A percentile compares a stretch with the other conserved stretches of the same genome.
Evolutionary conservation across 2,329 filamentous ascomycete genomes (phyloP).

Genomic region (Ophiocordyceps sinensis): DNA sequence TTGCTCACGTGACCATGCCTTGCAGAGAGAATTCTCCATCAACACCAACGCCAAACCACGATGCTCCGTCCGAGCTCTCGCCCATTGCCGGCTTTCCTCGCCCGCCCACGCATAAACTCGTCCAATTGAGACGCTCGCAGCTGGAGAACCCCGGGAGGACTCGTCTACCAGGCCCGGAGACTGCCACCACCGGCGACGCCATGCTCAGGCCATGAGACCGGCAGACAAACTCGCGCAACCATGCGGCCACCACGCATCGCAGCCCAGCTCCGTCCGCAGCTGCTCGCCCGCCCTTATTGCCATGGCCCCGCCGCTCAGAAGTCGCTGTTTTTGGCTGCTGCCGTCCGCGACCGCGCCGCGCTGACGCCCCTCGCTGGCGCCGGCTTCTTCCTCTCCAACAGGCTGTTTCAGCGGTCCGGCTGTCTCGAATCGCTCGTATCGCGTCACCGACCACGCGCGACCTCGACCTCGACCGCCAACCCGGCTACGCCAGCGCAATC

Average conservation of each 20-base stretch:
- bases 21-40: too few species aligned
- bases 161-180: background rate
- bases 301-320: slow-evolving; percentile 7
- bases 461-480: slow-evolving; percentile 11
- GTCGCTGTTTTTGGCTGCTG: slow-evolving; percentile 14
- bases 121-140: too few species aligned
- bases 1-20: too few species aligned
- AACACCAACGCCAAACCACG: too few species aligned
- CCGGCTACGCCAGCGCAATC: slow-evolving; percentile 6
- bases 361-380: slow-evolving; percentile 6
- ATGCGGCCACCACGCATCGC: slow-evolving; percentile 14
- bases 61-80: too few species aligned
- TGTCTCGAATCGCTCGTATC: slow-evolving; percentile 20
- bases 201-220: background rate
- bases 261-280: slow-evolving; percentile 1
- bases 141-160: too few species aligned
- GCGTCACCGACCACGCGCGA: slow-evolving; percentile 10
- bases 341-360: slow-evolving; percentile 9
- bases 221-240: background rate
- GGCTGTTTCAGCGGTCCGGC: slow-evolving; percentile 19
- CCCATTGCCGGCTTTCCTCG: too few species aligned
- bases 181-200: background rate
- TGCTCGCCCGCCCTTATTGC: background rate
- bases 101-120: too few species aligned
- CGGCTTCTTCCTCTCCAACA: slow-evolving; percentile 21